phyloP scores from a whole-genome alignment of 306 rosid species.

The Malus fusca region DNA sequence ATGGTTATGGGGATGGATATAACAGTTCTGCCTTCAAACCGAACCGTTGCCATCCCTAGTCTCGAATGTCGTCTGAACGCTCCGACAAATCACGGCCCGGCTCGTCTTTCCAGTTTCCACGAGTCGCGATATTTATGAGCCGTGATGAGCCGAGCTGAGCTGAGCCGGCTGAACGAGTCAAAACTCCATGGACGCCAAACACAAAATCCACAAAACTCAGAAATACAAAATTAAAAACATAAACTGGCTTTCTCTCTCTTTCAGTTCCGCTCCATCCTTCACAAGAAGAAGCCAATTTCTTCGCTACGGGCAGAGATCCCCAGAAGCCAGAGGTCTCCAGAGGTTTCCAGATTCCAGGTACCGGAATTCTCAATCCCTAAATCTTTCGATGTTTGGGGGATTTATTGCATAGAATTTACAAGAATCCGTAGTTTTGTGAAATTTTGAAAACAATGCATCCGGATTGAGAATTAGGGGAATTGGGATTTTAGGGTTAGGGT shows the following conservation, averaged over 20 bases:
- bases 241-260: slow-evolving; percentile 3
- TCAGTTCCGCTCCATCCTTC: slow-evolving; percentile 17
- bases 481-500: slow-evolving; percentile 7
- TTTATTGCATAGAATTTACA: neutral
- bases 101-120: neutral
- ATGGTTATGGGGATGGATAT: too few relatives aligned
- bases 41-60: neutral
- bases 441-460: neutral
- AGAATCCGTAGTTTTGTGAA: neutral
- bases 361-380: neutral
- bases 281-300: slow-evolving; percentile 5
- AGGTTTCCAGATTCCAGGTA: slow-evolving; percentile 11
- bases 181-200: slow-evolving; percentile 24
- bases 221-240: neutral
- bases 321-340: neutral
- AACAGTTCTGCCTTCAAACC: too few relatives aligned
- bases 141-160: neutral
- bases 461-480: neutral
- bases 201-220: slow-evolving; percentile 8
- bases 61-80: neutral
- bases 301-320: neutral
- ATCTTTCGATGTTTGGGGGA: neutral
- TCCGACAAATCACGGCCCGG: neutral
- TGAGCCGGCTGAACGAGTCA: neutral
- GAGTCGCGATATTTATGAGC: neutral